Base-by-base conservation (phyloP, 495 filamentous ascomycete genomes). In the Penicillium waksmanii region DNA sequence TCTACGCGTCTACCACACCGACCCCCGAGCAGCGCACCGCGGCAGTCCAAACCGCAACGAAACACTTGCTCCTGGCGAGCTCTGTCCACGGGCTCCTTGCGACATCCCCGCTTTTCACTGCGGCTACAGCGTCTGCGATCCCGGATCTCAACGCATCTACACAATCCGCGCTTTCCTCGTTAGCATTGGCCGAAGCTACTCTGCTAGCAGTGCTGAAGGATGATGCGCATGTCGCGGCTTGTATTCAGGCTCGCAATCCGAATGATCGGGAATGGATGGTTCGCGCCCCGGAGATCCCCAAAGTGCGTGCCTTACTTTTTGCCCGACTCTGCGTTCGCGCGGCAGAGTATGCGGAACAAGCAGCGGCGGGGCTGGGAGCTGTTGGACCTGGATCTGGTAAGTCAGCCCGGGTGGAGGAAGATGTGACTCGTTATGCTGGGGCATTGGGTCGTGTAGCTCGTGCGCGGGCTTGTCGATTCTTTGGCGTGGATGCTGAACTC, bases 181-280 rank as follows among this genome's bases (percentile, higher is more conserved):
- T 97, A 6, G 88, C 92, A 0, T 75, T 96, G 11, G 90, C 92
- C 0, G 92, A 96, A 70, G 94, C 95, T 0, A 97, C 93, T 0
- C 82, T 98, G 6, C 80, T 97, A 2, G 90, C 92, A 3, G 92
- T 97, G 1, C 73, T 94, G 31, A 97, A 96, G 65, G 93, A 97
- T 63, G 95, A 98, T 67, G 91, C 94, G 0, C 97, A 98, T 65
- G 87, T 95, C 1, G 85, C 86, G 3, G 83, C 84, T 13, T 88
- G 92, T 33, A 85, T 90, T 11, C 89, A 92, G 56, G 84, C 85
- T 48, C 82, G 91, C 34, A 93, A 95, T 65, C 82, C 86, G 27
- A 85, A 89, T 60, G 90, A 92, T 70, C 89, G 82, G 35, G 92
- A 96, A 63, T 97, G 93, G 93, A 96, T 96, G 92, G 90, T 93